phyloP scores from a whole-genome alignment of 1,284 basidiomycete genomes.

The Ceratobasidium sp. region DNA sequence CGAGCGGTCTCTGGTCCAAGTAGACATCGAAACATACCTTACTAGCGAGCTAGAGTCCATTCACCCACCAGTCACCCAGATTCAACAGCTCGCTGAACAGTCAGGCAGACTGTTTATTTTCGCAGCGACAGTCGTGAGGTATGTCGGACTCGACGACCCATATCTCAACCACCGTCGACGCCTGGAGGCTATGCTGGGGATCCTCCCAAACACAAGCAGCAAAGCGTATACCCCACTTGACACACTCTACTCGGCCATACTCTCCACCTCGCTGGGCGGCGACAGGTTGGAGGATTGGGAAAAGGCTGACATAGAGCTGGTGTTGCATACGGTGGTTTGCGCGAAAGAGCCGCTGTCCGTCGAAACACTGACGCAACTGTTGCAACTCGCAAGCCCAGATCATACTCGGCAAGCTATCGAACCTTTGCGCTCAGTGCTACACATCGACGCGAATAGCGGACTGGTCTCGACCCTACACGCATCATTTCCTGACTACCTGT shows the following conservation, averaged over 20 bases:
- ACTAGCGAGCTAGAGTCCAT: constrained; percentile 2
- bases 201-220: neutral
- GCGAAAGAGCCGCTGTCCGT: constrained; percentile 8
- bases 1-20: constrained; percentile 38
- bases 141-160: neutral
- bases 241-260: neutral
- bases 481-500: constrained; percentile 5
- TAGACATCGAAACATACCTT: constrained; percentile 44
- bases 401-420: neutral
- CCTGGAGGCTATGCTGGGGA: neutral
- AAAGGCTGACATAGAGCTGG: neutral
- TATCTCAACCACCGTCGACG: neutral
- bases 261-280: neutral
- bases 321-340: neutral
- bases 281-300: neutral
- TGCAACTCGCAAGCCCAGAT: neutral
- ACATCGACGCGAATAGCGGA: neutral
- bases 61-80: neutral
- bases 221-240: neutral
- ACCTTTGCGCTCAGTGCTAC: constrained; percentile 1
- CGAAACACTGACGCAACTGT: neutral
- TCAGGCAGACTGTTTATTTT: constrained; percentile 41
- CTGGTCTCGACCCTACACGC: constrained; percentile 1
- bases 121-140: constrained; percentile 30
- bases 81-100: constrained; percentile 23